phyloP scores from a whole-genome alignment of 2,329 filamentous ascomycete genomes.

The Rutstroemia sp. region DNA sequence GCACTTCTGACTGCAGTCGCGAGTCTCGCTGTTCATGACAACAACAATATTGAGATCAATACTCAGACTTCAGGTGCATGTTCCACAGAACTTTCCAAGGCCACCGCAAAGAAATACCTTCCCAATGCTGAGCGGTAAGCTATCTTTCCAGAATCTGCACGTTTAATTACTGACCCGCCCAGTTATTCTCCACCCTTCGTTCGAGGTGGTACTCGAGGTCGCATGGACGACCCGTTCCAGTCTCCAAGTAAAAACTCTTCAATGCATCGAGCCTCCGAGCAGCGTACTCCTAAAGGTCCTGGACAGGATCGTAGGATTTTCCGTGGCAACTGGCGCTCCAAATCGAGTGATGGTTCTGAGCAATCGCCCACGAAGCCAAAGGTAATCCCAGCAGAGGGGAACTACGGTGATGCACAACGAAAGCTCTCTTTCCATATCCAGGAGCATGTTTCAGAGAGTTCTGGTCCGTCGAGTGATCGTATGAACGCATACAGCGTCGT shows the following conservation, averaged over 20 bases:
- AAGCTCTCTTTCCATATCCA: conserved; percentile 13
- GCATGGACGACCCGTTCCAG: conserved; percentile 22
- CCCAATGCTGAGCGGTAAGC: conserved; percentile 18
- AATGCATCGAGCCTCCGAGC: conserved; percentile 7
- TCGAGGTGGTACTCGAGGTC: conserved; percentile 17
- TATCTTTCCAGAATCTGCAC: background rate
- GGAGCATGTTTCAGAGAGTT: conserved; percentile 11
- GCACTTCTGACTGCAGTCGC: conserved; percentile 9
- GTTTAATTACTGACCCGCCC: conserved; percentile 2
- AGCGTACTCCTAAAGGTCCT: conserved; percentile 20
- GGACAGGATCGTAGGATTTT: conserved; percentile 15
- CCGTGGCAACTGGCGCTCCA: conserved; percentile 25
- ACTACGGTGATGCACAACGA: conserved; percentile 12
- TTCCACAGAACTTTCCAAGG: conserved; percentile 11
- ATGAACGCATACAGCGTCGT: conserved; percentile 9
- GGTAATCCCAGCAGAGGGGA: background rate
- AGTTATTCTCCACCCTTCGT: conserved; percentile 27
- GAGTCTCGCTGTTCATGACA: conserved; percentile 12
- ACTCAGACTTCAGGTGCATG: conserved; percentile 11
- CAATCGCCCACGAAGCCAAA: conserved; percentile 1
- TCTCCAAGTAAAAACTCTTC: conserved; percentile 11
- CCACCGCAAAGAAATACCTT: conserved; percentile 10
- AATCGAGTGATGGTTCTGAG: conserved; percentile 18
- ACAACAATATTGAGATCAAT: conserved; percentile 13
- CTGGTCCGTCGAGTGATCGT: conserved; percentile 1